A percentile compares a stretch with the other conserved stretches of the same genome.
These are phyloP conservation scores for Backusella circina DNA, from an alignment of 192 early-diverging fungal species.

Conservation along the genomic window DNA sequence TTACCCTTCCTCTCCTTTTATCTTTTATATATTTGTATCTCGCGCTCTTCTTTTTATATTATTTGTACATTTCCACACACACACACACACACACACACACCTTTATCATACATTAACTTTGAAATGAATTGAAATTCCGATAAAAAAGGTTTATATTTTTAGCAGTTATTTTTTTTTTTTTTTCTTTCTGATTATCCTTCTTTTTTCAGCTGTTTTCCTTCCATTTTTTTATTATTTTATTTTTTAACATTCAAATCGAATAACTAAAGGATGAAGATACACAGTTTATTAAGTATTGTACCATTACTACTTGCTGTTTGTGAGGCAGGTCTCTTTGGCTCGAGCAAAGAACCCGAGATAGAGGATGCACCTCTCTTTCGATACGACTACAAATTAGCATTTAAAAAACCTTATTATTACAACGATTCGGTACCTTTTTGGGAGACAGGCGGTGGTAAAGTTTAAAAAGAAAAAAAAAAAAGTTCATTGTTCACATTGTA, in stretches of 20 bases:
- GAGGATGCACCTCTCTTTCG: conserved; percentile 2
- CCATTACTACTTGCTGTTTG: background rate
- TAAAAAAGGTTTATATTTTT: background rate
- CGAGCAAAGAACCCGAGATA: background rate
- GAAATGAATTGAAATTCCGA: background rate
- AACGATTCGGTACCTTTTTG: conserved; percentile 52
- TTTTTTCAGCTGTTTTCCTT: background rate
- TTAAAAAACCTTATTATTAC: conserved; percentile 55
- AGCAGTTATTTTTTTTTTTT: background rate
- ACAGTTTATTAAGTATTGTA: background rate
- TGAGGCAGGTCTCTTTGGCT: conserved; percentile 3
- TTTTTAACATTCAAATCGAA: background rate
- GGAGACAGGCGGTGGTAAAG: conserved; percentile 40
- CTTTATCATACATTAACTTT: background rate
- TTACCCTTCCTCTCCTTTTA: background rate
- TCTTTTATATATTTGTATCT: background rate
- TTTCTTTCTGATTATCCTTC: background rate
- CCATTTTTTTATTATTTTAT: background rate
- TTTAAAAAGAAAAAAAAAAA: background rate
- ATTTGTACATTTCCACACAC: background rate
- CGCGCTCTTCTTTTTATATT: background rate
- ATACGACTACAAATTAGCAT: conserved; percentile 58
- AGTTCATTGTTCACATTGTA: no score
- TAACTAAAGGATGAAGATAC: background rate
- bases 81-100: no score